These are phyloP conservation scores for Aspergillus texensis DNA, from an alignment of 2,329 filamentous ascomycete species.

Conservation along the genomic window DNA sequence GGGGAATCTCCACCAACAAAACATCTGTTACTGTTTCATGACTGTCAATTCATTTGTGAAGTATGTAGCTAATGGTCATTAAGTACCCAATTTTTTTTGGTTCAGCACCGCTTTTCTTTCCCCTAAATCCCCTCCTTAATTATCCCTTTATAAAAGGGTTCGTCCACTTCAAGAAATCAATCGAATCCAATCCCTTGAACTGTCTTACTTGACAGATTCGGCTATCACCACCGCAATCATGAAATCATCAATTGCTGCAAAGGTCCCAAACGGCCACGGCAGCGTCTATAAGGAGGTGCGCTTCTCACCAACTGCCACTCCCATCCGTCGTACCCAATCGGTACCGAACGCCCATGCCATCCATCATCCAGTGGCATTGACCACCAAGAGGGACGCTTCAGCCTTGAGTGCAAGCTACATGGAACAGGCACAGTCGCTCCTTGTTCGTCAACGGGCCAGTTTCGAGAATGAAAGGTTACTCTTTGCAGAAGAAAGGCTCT, in stretches of 20 bases:
- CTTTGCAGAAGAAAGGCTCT: slow-evolving; percentile 46
- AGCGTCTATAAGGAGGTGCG: slow-evolving; percentile 45
- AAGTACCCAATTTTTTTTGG: slow-evolving; percentile 8
- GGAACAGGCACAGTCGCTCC: slow-evolving; percentile 44
- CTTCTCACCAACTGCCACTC: slow-evolving; percentile 43
- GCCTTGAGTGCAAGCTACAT: slow-evolving; percentile 41
- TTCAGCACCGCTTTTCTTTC: slow-evolving; percentile 8
- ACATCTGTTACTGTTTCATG: slow-evolving; percentile 7
- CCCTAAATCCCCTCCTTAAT: not conserved
- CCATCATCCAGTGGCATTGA: slow-evolving; percentile 26
- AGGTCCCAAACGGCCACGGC: slow-evolving; percentile 36
- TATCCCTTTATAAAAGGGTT: slow-evolving; percentile 19
- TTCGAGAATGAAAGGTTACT: slow-evolving; percentile 45
- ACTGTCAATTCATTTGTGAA: slow-evolving; percentile 2
- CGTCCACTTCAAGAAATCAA: not conserved
- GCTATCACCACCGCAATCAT: slow-evolving; percentile 21
- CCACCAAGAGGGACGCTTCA: slow-evolving; percentile 24
- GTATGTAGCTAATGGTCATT: slow-evolving; percentile 12
- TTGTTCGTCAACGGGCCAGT: slow-evolving; percentile 40
- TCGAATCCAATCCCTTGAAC: slow-evolving; percentile 1
- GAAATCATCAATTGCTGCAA: slow-evolving; percentile 26
- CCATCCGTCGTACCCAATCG: slow-evolving; percentile 41
- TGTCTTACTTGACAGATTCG: slow-evolving; percentile 11
- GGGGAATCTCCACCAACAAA: slow-evolving; percentile 6
- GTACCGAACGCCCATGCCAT: slow-evolving; percentile 41